Evolutionary conservation across 2,329 filamentous ascomycete species (phyloP), one percentile per base, ranked within the genome.

Genomic region (Diplodia seriata): DNA sequence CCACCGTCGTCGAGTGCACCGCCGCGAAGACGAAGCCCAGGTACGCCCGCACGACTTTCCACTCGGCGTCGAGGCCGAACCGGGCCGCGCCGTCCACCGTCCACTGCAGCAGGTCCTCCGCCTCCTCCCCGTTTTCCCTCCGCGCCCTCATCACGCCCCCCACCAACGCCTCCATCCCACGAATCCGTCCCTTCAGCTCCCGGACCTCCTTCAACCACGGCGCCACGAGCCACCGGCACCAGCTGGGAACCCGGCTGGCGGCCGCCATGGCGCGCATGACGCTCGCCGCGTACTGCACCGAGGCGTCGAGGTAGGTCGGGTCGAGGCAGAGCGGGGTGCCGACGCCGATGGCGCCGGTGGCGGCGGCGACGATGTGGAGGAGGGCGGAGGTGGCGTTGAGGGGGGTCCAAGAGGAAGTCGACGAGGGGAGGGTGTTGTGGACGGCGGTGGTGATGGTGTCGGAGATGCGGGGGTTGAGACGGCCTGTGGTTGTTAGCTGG

Each of bases 51-150:
- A 71, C 71, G 9, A 74, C 31, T 12, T 43, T 49, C 33, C 61
- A 47, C 31, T 51, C 69, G 31, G n/a, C 67, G 2, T 64, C 38
- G 31, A 67, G 70, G 2, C 70, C 71, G 14, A 69, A 70, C 3
- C 70, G 69, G 12, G 47, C 51, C 20, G 61, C 65, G 14, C 70
- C 68, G 33, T 76, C 75, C 65, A 80, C 71, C 64, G 79, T 70
- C 78, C 77, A 80, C 66, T 78, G 76, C 47, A 80, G 68, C 73
- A 80, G 72, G 61, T 81, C 79, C 49, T 79, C 74, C 4, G 76
- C 76, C 49, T 73, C 74, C 64, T 77, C 29, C 53, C 1, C 18
- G 6, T 74, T 31, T 26, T 12, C 29, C 53, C 8, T 5, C 53
- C 18, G n/a, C 9, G 7, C 53, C 53, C 29, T 9, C 29, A 55